Evolutionary conservation across 75 land plant genomes (phyloP).

Genomic region (Adiantum capillusveneris): DNA sequence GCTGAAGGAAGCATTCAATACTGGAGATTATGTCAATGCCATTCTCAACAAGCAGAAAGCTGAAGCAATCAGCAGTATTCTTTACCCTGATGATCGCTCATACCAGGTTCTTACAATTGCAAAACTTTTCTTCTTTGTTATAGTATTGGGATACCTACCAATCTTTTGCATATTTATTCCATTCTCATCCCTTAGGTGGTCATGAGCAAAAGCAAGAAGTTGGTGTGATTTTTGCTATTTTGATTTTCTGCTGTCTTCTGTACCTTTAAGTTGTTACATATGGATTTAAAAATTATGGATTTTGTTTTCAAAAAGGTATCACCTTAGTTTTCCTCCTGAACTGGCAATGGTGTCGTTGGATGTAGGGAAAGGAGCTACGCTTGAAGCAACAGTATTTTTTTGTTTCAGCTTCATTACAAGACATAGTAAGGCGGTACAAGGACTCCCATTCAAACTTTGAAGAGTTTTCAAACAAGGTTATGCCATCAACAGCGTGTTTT

Average conservation of each 20-base stretch:
- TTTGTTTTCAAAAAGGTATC: too few species aligned
- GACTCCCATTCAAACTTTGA: constrained; percentile 49
- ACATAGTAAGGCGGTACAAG: constrained; percentile 60
- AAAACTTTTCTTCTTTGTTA: too few species aligned
- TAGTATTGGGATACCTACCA: too few species aligned
- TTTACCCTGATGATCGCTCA: constrained; percentile 74
- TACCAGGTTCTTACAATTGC: constrained; percentile 43
- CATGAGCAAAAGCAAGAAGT: too few species aligned
- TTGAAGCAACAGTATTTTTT: constrained; percentile 78
- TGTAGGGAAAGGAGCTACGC: constrained; percentile 72
- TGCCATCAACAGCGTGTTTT: too few species aligned
- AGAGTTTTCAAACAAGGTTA: constrained; percentile 56
- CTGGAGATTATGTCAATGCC: constrained; percentile 69
- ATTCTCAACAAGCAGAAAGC: constrained; percentile 62
- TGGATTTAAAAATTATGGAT: too few species aligned
- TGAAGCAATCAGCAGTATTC: constrained; percentile 61
- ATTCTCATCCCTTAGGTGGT: too few species aligned
- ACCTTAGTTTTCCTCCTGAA: not conserved
- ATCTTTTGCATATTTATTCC: too few species aligned
- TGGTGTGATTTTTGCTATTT: too few species aligned
- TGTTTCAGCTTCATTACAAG: constrained; percentile 74
- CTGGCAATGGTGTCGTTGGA: not conserved
- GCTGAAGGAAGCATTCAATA: constrained; percentile 59
- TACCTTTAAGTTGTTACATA: too few species aligned
- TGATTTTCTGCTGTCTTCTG: too few species aligned